Evolutionary conservation across 202 grass and related monocot species (phyloP), one percentile per base, ranked within the genome.

Genomic region (Panicum virgatum): DNA sequence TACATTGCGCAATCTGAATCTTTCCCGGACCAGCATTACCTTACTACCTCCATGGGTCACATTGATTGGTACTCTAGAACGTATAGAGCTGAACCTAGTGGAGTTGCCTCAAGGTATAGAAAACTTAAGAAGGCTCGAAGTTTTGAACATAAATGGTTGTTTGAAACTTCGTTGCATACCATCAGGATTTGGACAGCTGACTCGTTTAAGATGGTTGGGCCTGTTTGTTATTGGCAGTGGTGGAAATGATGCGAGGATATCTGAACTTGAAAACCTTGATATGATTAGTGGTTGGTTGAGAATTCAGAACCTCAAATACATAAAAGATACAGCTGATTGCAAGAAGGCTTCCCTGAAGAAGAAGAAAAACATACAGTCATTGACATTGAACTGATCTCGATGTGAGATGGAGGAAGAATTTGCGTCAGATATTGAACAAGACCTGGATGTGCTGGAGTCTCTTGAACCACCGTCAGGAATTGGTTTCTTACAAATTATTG

Each of bases 51-150:
- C 45, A 13, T 76, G 56, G 73, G 23, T 62, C 10, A 76, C 63
- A 9, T 34, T n/a, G n/a, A 69, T 18, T 26, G 23, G 3, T 37
- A 27, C 73, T 44, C 63, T 84, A 23, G 18, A 45, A 36, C 54
- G 27, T 18, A 46, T 68, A 46, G 9, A 56, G 6, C 44, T 57
- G 5, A 14, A 37, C 12, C 22, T 77, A 45, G 8, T 5, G 18
- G 73, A 70, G 48, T 48, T 85, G 11, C 82, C 82, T 9, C 32
- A 15, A 79, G 25, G 32, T 18, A 50, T 85, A 25, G 63, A 22
- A 1, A 73, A 79, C 32, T 47, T 85, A 27, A 61, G 20, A 59
- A 79, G 37, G 12, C 73, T 85, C 1, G 51, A 0, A 26, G n/a
- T 60, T 37, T 42, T 85, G 25, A 12, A 62, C 19, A 1, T 39